Evolutionary conservation across 2,329 filamentous ascomycete species (phyloP).

Genomic region (Escovopsis sp.): DNA sequence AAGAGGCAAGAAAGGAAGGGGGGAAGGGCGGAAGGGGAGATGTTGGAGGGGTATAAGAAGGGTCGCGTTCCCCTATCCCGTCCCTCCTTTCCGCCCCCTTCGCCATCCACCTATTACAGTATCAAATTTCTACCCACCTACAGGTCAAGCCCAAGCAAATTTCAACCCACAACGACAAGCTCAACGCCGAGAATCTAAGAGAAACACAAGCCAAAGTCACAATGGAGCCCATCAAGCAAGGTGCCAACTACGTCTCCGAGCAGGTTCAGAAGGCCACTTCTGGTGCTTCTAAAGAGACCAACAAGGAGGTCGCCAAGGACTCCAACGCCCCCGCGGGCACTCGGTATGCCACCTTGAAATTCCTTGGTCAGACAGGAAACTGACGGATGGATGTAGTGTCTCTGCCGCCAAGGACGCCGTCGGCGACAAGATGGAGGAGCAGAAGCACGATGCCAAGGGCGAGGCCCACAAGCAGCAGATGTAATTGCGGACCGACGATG

Average conservation of each 20-base stretch:
- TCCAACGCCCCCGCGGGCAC: slow-evolving; percentile 34
- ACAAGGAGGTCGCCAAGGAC: slow-evolving; percentile 56
- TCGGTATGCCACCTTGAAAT: slow-evolving; percentile 34
- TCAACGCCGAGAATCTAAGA: slow-evolving; percentile 5
- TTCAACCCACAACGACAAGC: slow-evolving; percentile 1
- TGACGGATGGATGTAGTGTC: too few relatives aligned
- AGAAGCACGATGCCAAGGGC: slow-evolving; percentile 24
- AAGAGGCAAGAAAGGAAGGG: not conserved
- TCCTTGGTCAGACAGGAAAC: too few relatives aligned
- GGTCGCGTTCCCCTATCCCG: too few relatives aligned
- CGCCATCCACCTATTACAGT: slow-evolving; percentile 1
- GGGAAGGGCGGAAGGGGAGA: not conserved
- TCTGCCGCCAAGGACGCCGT: slow-evolving; percentile 34
- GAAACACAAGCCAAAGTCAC: slow-evolving; percentile 14
- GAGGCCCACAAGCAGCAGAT: slow-evolving; percentile 27
- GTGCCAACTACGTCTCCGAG: slow-evolving; percentile 53
- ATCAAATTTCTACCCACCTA: not conserved
- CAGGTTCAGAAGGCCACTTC: slow-evolving; percentile 40
- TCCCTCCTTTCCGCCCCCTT: not conserved
- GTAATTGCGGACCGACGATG: slow-evolving; percentile 12
- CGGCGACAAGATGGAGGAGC: slow-evolving; percentile 31
- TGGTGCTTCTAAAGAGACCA: slow-evolving; percentile 50
- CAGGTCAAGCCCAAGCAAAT: not conserved
- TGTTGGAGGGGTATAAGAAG: not conserved
- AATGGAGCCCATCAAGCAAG: slow-evolving; percentile 44